Base-by-base conservation (phyloP, 495 filamentous ascomycete genomes). In the Penicillium daleae region DNA sequence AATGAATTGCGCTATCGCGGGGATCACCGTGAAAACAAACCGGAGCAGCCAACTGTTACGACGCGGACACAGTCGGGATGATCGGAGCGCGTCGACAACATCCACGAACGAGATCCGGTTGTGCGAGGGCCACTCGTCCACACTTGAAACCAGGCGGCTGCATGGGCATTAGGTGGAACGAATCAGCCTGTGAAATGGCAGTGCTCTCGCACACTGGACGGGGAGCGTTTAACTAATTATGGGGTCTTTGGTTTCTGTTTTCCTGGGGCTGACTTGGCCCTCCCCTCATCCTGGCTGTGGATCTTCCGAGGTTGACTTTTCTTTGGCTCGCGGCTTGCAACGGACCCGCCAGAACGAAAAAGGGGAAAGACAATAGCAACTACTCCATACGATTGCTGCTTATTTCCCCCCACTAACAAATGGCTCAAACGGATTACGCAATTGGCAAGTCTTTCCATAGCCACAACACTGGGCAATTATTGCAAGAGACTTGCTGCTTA, bases 261-360 rank as follows among this genome's bases (percentile, higher is more conserved):
- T 31, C 33, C 26, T 12, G 7, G 50, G 31, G 27, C 49, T 31
- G 26, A 63, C 68, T 67, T 66, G 67, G 69, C 66, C 66, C 58
- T 57, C 61, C 67, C 61, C 59, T 64, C 65, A 71, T 68, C 74
- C 71, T 76, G 66, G 73, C 65, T 64, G 74, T 66, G 72, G 76
- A 78, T 77, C 74, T 70, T 72, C 76, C 73, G 74, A 76, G 71
- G 71, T 63, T 54, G 48, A 15, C n/a, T 26, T 52, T 24, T 60
- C 57, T 67, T 73, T 67, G 66, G 60, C 65, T 67, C 63, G 70
- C 70, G 73, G 67, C 59, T 68, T 57, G 71, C 65, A 57, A 71
- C 68, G 71, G 70, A 60, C 48, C 57, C 40, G 44, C 32, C 32
- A 19, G n/a, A 33, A 35, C 19, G 22, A 27, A 39, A 26, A 31